Evolutionary conservation across 2,329 filamentous ascomycete genomes (phyloP).

Genomic region (Leptodontidium sp.): DNA sequence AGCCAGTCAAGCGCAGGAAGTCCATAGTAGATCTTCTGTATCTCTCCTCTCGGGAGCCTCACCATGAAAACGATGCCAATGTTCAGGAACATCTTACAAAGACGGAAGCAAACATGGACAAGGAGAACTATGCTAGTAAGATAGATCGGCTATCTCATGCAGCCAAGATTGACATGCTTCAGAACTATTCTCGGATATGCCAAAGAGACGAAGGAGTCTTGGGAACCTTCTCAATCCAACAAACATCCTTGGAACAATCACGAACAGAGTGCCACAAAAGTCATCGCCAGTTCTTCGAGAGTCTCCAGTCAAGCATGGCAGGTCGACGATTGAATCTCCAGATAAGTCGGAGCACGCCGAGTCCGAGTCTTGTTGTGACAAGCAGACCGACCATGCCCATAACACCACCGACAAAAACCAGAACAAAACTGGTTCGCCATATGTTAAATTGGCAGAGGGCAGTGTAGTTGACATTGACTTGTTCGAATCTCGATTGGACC

Average conservation of each 20-base stretch:
- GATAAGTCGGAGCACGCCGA: background rate
- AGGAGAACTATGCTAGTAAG: constrained; percentile 7
- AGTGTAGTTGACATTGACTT: constrained; percentile 22
- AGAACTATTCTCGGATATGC: constrained; percentile 14
- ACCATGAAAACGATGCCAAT: constrained; percentile 3
- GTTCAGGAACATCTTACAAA: background rate
- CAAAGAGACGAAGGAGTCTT: constrained; percentile 39
- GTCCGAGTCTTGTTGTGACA: background rate
- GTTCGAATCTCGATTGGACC: constrained; percentile 15
- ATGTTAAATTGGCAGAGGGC: background rate
- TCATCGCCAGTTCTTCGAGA: background rate
- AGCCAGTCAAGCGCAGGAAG: constrained; percentile 26
- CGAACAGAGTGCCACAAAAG: constrained; percentile 31
- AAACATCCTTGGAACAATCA: constrained; percentile 39
- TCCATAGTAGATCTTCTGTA: constrained; percentile 34
- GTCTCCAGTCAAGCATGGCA: background rate
- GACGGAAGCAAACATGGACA: background rate
- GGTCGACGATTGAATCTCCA: too few relatives aligned
- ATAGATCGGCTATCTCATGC: background rate
- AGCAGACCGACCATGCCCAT: background rate
- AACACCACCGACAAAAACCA: background rate
- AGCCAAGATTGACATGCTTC: constrained; percentile 5
- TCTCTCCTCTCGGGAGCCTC: constrained; percentile 19
- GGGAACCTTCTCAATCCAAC: constrained; percentile 21
- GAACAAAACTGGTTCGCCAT: background rate